Evolutionary conservation across 306 rosid genomes (phyloP).

Genomic region (Geum urbanum): DNA sequence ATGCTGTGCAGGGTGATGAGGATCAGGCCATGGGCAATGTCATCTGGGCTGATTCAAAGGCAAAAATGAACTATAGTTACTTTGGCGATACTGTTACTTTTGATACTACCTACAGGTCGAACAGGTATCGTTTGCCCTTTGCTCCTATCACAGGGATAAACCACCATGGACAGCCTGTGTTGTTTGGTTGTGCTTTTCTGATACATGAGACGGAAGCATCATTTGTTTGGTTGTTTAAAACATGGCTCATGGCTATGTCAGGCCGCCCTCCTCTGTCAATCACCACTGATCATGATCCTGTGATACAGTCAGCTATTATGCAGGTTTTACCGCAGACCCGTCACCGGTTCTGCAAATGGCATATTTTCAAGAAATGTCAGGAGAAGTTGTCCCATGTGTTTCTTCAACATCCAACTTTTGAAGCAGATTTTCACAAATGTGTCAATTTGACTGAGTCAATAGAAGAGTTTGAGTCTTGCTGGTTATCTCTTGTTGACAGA

Average conservation of each 20-base stretch:
- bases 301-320: slow-evolving; percentile 67
- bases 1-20: slow-evolving; percentile 82
- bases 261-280: slow-evolving; percentile 81
- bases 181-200: slow-evolving; percentile 94
- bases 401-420: slow-evolving; percentile 80
- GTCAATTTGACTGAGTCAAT: slow-evolving; percentile 87
- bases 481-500: slow-evolving; percentile 79
- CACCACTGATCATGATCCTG: slow-evolving; percentile 86
- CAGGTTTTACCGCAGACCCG: slow-evolving; percentile 87
- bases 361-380: slow-evolving; percentile 92
- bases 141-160: slow-evolving; percentile 96
- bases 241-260: slow-evolving; percentile 94
- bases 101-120: slow-evolving; percentile 95
- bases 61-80: slow-evolving; percentile 71
- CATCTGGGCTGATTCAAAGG: slow-evolving; percentile 95
- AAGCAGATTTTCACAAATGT: slow-evolving; percentile 94
- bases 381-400: slow-evolving; percentile 89
- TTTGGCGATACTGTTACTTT: slow-evolving; percentile 96
- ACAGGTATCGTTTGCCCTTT: slow-evolving; percentile 92
- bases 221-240: slow-evolving; percentile 83
- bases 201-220: slow-evolving; percentile 89
- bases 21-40: slow-evolving; percentile 68
- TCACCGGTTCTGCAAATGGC: slow-evolving; percentile 99
- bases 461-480: slow-evolving; percentile 93
- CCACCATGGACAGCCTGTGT: slow-evolving; percentile 95